A percentile compares a stretch with the other conserved stretches of the same genome.
These are phyloP conservation scores for Penicillium sp. DNA, from an alignment of 2,329 filamentous ascomycete species.

Conservation along the genomic window DNA sequence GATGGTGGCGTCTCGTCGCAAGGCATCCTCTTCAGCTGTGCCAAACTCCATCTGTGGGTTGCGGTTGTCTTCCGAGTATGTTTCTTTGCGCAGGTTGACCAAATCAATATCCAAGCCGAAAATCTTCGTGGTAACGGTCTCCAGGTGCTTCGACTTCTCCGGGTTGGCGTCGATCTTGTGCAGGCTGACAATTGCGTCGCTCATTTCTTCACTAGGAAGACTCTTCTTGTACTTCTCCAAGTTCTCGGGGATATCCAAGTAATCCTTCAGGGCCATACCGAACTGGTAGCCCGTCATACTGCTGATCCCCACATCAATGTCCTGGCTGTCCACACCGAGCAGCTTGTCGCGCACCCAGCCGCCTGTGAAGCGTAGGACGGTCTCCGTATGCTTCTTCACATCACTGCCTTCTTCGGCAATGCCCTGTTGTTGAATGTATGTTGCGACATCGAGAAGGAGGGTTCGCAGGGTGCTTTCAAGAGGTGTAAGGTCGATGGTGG, in stretches of 20 bases:
- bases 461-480: constrained; percentile 73
- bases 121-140: constrained; percentile 85
- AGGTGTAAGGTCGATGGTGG: constrained; percentile 65
- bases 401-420: constrained; percentile 50
- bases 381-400: constrained; percentile 29
- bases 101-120: constrained; percentile 90
- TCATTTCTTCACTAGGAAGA: constrained; percentile 56
- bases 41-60: constrained; percentile 95
- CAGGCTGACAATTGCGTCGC: constrained; percentile 73
- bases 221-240: constrained; percentile 52
- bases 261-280: constrained; percentile 52
- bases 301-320: constrained; percentile 58
- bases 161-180: constrained; percentile 92
- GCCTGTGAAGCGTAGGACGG: constrained; percentile 55
- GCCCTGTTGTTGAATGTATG: constrained; percentile 59
- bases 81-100: constrained; percentile 92
- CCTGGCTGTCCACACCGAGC: constrained; percentile 53
- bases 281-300: constrained; percentile 58
- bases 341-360: constrained; percentile 60
- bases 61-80: constrained; percentile 84
- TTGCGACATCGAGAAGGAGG: constrained; percentile 83
- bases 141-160: constrained; percentile 94
- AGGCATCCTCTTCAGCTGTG: constrained; percentile 85
- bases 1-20: constrained; percentile 88
- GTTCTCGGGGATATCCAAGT: constrained; percentile 47